Percentiles rank a stretch among this genome's conserved stretches.
Conservation (phyloP, 139 green algal species). For the Closterium sp. region DNA sequence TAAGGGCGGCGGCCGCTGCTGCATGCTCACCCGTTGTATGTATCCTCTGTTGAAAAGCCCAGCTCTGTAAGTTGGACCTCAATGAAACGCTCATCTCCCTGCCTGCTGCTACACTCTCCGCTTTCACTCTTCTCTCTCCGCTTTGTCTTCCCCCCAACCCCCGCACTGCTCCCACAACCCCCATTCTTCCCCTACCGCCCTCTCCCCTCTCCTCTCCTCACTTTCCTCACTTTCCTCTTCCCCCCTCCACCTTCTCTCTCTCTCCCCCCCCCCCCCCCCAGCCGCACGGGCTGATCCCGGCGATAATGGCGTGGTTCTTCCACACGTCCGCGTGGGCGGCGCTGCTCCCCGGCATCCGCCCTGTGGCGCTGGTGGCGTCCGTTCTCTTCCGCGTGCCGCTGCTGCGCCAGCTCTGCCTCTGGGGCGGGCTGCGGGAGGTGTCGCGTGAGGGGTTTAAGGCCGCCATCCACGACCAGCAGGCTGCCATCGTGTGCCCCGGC, state of each 20-base stretch:
- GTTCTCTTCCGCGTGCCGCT: constrained; percentile 54
- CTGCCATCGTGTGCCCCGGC: constrained; percentile 41
- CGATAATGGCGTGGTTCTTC: constrained; percentile 45
- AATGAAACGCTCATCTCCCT: no score
- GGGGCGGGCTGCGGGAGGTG: constrained; percentile 47
- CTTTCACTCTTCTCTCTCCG: no score
- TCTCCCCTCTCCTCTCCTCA: not conserved
- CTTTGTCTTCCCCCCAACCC: no score
- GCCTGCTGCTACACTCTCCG: no score
- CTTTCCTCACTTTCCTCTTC: not conserved
- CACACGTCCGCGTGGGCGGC: constrained; percentile 37
- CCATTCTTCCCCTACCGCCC: no score
- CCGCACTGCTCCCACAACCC: no score
- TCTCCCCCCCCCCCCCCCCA: constrained; percentile 8
- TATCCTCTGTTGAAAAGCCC: no score
- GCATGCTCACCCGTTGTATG: no score
- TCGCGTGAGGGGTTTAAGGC: constrained; percentile 27
- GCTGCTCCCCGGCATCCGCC: constrained; percentile 43
- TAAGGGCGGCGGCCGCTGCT: no score
- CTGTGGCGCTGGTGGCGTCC: constrained; percentile 33
- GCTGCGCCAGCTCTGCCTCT: constrained; percentile 54
- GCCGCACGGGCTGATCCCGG: constrained; percentile 55
- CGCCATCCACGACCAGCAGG: constrained; percentile 26
- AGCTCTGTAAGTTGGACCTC: no score
- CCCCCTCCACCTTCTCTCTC: not conserved